These are phyloP conservation scores for Solanum aculeatissimum DNA, from an alignment of 305 asterid genomes.

Conservation along the genomic window DNA sequence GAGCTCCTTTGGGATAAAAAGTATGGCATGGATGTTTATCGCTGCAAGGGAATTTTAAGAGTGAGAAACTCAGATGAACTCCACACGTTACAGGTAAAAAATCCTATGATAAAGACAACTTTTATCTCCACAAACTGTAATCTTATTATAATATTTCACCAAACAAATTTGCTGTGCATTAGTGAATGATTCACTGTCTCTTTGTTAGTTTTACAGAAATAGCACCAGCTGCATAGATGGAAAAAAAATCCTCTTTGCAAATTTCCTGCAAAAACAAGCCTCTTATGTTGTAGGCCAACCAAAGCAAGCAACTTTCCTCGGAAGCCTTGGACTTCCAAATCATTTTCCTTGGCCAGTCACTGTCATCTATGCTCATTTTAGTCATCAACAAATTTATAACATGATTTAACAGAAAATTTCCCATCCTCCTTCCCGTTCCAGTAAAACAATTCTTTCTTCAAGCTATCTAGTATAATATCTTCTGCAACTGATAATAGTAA, in stretches of 20 bases:
- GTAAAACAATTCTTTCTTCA: neutral
- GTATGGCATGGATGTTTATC: constrained; percentile 84
- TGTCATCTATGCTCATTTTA: neutral
- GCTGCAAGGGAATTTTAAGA: constrained; percentile 86
- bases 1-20: constrained; percentile 92
- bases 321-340: neutral
- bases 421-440: neutral
- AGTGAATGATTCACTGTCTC: neutral
- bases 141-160: neutral
- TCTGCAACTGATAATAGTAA: neutral
- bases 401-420: neutral
- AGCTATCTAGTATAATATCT: neutral
- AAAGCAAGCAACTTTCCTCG: neutral
- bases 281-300: neutral
- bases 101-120: neutral
- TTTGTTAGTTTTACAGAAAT: neutral
- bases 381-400: neutral
- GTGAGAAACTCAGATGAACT: constrained; percentile 58
- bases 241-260: neutral
- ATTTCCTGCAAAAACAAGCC: neutral
- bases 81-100: constrained; percentile 67
- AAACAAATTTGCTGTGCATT: neutral
- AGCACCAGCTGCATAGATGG: neutral
- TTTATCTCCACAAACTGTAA: neutral
- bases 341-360: neutral